phyloP scores from a whole-genome alignment of 2,329 filamentous ascomycete genomes.

The Aspergillus carbonarius region DNA sequence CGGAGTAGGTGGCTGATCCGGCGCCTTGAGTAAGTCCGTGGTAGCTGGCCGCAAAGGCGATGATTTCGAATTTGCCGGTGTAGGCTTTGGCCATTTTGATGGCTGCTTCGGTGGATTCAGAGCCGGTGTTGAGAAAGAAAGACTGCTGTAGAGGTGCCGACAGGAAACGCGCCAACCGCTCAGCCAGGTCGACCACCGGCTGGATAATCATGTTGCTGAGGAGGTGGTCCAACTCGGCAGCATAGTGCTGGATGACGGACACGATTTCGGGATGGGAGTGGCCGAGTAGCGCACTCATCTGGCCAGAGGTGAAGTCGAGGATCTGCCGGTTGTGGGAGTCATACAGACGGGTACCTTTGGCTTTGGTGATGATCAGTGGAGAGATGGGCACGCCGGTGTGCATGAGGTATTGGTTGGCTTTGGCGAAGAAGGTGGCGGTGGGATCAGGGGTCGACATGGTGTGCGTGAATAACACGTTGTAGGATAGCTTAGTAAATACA shows the following conservation, averaged over 20 bases:
- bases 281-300: slow-evolving; percentile 60
- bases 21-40: slow-evolving; percentile 61
- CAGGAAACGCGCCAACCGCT: slow-evolving; percentile 51
- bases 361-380: slow-evolving; percentile 46
- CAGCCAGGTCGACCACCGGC: slow-evolving; percentile 57
- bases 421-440: slow-evolving; percentile 34
- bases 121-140: slow-evolving; percentile 59
- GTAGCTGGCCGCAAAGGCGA: slow-evolving; percentile 59
- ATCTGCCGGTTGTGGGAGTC: slow-evolving; percentile 46
- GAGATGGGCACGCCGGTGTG: slow-evolving; percentile 42
- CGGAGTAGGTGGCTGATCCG: slow-evolving; percentile 46
- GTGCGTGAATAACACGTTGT: not conserved
- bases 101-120: slow-evolving; percentile 61
- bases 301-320: slow-evolving; percentile 61
- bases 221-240: slow-evolving; percentile 57
- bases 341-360: slow-evolving; percentile 49
- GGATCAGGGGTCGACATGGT: slow-evolving; percentile 13
- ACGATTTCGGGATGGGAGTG: slow-evolving; percentile 61
- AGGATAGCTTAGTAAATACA: too few species aligned
- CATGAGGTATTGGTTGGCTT: slow-evolving; percentile 44
- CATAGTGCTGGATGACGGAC: slow-evolving; percentile 51
- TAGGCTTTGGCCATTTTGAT: slow-evolving; percentile 64
- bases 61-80: slow-evolving; percentile 65
- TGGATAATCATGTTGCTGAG: slow-evolving; percentile 59
- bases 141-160: slow-evolving; percentile 53